Percentiles rank a stretch among this genome's conserved stretches.
These are phyloP conservation scores for Phytophthora foliorum DNA, from an alignment of 352 stramenopile species.

Conservation along the genomic window DNA sequence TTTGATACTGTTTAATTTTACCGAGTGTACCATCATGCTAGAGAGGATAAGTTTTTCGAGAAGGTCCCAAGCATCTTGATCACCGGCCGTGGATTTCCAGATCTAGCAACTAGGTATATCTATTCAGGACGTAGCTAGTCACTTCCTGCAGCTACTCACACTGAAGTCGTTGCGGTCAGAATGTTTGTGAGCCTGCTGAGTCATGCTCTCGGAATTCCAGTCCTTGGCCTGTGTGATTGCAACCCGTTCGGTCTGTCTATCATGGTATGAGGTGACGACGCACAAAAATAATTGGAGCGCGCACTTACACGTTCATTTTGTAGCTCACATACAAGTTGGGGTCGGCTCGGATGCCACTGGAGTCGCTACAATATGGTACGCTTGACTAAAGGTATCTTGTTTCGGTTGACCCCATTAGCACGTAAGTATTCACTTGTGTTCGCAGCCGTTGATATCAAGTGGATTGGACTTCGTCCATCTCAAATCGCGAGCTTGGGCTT, in stretches of 20 bases:
- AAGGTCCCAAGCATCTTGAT: constrained; percentile 92
- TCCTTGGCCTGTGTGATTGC: constrained; percentile 94
- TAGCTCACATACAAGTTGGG: constrained; percentile 93
- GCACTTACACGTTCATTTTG: constrained; percentile 1
- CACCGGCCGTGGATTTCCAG: constrained; percentile 94
- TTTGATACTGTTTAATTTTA: not conserved
- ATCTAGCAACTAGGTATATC: constrained; percentile 91
- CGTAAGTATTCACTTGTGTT: constrained; percentile 1
- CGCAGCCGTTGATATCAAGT: constrained; percentile 86
- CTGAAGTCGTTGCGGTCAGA: constrained; percentile 33
- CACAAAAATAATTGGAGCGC: not conserved
- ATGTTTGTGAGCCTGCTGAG: constrained; percentile 89
- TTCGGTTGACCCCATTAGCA: not conserved
- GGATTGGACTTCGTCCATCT: constrained; percentile 93
- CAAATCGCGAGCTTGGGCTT: constrained; percentile 65
- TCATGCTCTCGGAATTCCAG: constrained; percentile 80
- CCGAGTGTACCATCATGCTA: constrained; percentile 27
- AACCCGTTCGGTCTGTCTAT: constrained; percentile 96
- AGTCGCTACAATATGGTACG: constrained; percentile 70
- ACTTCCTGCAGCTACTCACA: not conserved
- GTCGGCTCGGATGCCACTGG: constrained; percentile 85
- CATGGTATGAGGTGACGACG: constrained; percentile 57
- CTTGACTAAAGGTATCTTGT: not conserved
- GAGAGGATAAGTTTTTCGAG: constrained; percentile 91
- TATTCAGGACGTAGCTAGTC: not conserved